These are phyloP conservation scores for Albifimbria verrucaria DNA, from an alignment of 2,329 filamentous ascomycete species.

Conservation along the genomic window DNA sequence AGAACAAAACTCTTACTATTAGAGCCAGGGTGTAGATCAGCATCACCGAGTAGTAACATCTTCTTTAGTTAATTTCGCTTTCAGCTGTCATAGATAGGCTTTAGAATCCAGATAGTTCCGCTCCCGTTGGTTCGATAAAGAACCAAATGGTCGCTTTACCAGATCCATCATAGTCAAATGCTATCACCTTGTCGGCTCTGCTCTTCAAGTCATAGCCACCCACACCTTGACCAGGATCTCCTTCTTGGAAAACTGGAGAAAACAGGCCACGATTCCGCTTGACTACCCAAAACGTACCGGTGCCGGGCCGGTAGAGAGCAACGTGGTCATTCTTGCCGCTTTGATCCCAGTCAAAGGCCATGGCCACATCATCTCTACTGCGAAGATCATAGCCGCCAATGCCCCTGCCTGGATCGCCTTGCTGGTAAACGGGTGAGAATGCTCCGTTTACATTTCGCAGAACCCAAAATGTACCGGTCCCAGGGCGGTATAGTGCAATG, in stretches of 20 bases:
- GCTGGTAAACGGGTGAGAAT: slow-evolving; percentile 1
- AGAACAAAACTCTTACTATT: no score
- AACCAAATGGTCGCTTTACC: slow-evolving; percentile 2
- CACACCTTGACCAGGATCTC: slow-evolving; percentile 2
- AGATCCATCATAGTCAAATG: slow-evolving; percentile 2
- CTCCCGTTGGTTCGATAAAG: slow-evolving; percentile 5
- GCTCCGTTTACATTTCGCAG: not conserved
- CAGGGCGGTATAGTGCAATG: slow-evolving; percentile 4
- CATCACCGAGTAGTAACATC: no score
- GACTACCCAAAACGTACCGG: slow-evolving; percentile 3
- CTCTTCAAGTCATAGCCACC: slow-evolving; percentile 5
- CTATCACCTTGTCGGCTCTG: not conserved
- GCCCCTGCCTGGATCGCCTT: slow-evolving; percentile 6
- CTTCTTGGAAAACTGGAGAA: not conserved
- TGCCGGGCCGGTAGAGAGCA: slow-evolving; percentile 4
- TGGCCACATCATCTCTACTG: slow-evolving; percentile 4
- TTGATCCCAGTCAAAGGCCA: slow-evolving; percentile 5
- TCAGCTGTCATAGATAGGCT: not conserved
- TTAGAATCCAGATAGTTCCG: slow-evolving; percentile 7
- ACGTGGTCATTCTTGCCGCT: slow-evolving; percentile 5
- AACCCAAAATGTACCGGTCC: slow-evolving; percentile 6
- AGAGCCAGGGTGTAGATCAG: no score
- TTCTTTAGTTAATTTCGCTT: no score
- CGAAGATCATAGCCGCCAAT: slow-evolving; percentile 4
- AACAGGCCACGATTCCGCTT: not conserved